Base-by-base conservation (phyloP, 176 grass and related monocot species). In the Hyparrhenia diplandra region DNA sequence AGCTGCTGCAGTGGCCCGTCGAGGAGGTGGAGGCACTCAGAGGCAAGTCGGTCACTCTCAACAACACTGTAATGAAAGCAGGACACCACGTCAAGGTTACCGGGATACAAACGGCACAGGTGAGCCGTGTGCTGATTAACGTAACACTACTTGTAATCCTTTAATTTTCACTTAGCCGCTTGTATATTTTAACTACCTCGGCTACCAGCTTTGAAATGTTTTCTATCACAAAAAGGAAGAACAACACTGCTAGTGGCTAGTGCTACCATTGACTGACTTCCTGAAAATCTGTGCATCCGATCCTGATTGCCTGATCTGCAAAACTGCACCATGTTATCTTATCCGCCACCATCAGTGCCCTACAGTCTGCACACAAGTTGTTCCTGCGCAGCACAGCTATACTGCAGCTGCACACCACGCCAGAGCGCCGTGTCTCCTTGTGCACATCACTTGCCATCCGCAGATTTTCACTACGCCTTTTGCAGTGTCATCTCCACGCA, bases 1-100 rank as follows among this genome's bases (percentile, higher is more conserved):
- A 92, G 42, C 75, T 97, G 27, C 13, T 94, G 80, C 94, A 97
- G 65, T 97, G 94, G 94, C 94, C 94, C 3, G 43, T 97, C 10
- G 87, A 90, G 77, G 92, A 97, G 80, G 39, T 97, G 2, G 86
- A 94, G 64, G 55, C 76, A 3, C 87, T 97, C 0, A 77, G 94
- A 72, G 64, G 65, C 46, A 90, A 72, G 69, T 72, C 68, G 4
- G 74, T 83, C n/a, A 54, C 10, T 32, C 63, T 91, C 69, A 84
- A 39, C 47, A 20, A 79, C 72, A 82, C 36, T 55, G 73, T 73
- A 20, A 41, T 94, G 1, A 51, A 63, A 24, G 72, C 65, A 29
- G 87, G 94, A 2, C 40, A 90, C 13, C 74, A 84, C 23, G 60
- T 92, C 55, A 83, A 97, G 80, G 73, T 94, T 5, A 67, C 82